Evolutionary conservation across 305 asterid species (phyloP), one percentile per base, ranked within the genome.

Genomic region (Fraxinus latifolia): DNA sequence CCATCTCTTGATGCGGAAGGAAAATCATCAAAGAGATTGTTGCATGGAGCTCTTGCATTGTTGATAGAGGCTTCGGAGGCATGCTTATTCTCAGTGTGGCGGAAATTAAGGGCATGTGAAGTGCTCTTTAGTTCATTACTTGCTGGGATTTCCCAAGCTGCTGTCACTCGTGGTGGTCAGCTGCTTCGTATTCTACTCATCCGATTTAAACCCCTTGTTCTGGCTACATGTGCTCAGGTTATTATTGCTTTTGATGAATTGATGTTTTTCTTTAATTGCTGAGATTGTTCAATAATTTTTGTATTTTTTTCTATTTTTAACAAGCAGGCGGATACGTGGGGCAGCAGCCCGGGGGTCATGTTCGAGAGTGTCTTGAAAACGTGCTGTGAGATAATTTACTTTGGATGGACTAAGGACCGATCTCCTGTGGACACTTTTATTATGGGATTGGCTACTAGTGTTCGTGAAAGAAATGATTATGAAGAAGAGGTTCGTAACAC

Each of bases 401-500:
- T 91, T 86, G 98, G 98, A 87, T 93, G 98, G 98, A 83, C 84
- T 62, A 94, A 88, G 89, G 98, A 96, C 78, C 87, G 98, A 83
- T 89, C 98, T 76, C 98, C 99, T 19, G 89, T 96, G 83, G 99
- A 95, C 85, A 92, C 99, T 31, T 96, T 96, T 87, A 95, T 96
- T 75, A 87, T 91, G 98, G 98, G 98, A 76, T 85, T 96, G 85
- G 97, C 99, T 79, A 85, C 97, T 81, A 88, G 94, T 85, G 90
- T 96, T 81, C 95, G 98, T 65, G 99, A 95, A 82, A 90, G 95
- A 83, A 92, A 92, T 87, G 96, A 93, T 87, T 89, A 90, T 62
- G 98, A 90, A 77, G 98, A 95, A 86, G 97, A 91, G 97, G 99
- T 95, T 87, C 79, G 91, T 77, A 33, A 78, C 5, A 78, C 7